Conservation (phyloP, 208 protist species). For the Wallacemonas sp. region DNA sequence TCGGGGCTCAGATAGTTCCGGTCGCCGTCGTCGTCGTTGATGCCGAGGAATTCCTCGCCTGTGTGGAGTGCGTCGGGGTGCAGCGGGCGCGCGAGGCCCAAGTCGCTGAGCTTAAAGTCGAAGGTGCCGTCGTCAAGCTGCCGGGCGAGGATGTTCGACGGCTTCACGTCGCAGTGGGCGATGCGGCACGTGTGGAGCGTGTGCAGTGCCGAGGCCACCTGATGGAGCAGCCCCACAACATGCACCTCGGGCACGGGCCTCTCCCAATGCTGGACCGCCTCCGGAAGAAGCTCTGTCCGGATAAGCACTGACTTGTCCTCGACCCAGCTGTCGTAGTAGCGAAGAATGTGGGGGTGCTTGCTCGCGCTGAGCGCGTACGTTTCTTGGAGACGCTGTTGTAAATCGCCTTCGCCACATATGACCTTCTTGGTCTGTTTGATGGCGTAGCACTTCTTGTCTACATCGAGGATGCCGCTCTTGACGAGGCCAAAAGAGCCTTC, state of each 20-base stretch:
- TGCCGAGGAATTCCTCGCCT: conserved; percentile 55
- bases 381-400: conserved; percentile 83
- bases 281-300: conserved; percentile 72
- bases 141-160: conserved; percentile 64
- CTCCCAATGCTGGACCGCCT: conserved; percentile 36
- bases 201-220: conserved; percentile 72
- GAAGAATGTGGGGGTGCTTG: conserved; percentile 74
- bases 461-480: conserved; percentile 51
- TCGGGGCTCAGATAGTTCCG: conserved; percentile 76
- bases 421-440: conserved; percentile 78
- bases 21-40: conserved; percentile 90
- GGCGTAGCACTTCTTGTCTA: conserved; percentile 69
- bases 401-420: conserved; percentile 74
- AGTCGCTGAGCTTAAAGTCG: conserved; percentile 86
- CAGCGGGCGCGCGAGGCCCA: conserved; percentile 70
- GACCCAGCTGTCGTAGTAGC: conserved; percentile 88
- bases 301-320: conserved; percentile 80
- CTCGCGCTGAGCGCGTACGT: conserved; percentile 75
- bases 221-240: conserved; percentile 58
- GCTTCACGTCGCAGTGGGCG: conserved; percentile 90
- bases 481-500: conserved; percentile 79
- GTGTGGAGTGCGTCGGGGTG: conserved; percentile 21
- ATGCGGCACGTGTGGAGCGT: conserved; percentile 71
- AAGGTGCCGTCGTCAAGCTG: conserved; percentile 31
- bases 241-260: conserved; percentile 45